These are phyloP conservation scores for Kokia cookei DNA, from an alignment of 441 rosid species.

Conservation along the genomic window DNA sequence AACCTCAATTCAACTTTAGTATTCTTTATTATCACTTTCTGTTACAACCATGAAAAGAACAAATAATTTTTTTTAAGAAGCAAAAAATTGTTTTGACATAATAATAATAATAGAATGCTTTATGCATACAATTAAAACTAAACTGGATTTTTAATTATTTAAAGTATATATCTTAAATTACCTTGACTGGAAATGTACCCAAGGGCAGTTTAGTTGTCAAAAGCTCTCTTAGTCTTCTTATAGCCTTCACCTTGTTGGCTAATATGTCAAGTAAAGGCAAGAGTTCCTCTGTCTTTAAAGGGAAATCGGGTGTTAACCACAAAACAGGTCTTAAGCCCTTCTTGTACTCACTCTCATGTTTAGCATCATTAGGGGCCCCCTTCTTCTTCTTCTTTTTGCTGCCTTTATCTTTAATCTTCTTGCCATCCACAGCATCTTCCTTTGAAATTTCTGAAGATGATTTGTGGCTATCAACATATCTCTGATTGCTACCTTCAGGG, in stretches of 20 bases:
- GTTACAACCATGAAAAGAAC: background rate
- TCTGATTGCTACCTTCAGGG: slow-evolving; percentile 65
- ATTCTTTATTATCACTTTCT: background rate
- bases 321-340: slow-evolving; percentile 96
- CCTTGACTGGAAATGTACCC: slow-evolving; percentile 99
- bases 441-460: slow-evolving; percentile 44
- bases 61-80: background rate
- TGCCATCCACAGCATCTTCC: slow-evolving; percentile 53
- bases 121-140: background rate
- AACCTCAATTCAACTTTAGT: background rate
- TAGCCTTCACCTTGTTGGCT: slow-evolving; percentile 95
- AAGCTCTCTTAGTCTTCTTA: slow-evolving; percentile 96
- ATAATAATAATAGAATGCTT: background rate
- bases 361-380: slow-evolving; percentile 44
- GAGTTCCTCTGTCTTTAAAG: slow-evolving; percentile 85
- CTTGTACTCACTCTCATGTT: slow-evolving; percentile 88
- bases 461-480: slow-evolving; percentile 46
- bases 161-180: slow-evolving; percentile 20
- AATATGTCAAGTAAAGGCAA: slow-evolving; percentile 92
- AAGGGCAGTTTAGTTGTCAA: slow-evolving; percentile 88
- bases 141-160: background rate
- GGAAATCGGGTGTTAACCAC: slow-evolving; percentile 95
- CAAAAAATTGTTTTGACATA: background rate
- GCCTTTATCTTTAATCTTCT: slow-evolving; percentile 70
- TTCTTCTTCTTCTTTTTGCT: slow-evolving; percentile 81